A percentile compares a stretch with the other conserved stretches of the same genome.
Evolutionary conservation across 2,329 filamentous ascomycete species (phyloP).

Genomic region (Hansfordia pulvinata): DNA sequence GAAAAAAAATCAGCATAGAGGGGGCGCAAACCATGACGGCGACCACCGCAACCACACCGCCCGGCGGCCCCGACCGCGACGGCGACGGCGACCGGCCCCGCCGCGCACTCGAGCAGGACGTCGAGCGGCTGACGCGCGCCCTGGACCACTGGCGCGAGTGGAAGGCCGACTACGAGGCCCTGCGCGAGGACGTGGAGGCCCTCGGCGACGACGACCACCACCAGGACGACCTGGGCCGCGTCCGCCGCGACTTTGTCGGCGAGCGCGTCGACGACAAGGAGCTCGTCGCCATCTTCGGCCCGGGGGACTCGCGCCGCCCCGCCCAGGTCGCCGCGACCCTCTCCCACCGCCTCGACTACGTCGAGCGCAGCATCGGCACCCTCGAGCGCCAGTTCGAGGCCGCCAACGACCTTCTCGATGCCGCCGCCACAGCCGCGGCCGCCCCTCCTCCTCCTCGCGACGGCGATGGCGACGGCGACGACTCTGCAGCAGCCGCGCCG

Average conservation of each 20-base stretch:
- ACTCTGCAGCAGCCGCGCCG: conserved; percentile 34
- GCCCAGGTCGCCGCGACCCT: conserved; percentile 56
- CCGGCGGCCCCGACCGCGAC: no score
- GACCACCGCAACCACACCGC: no score
- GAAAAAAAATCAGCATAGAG: no score
- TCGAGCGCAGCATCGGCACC: conserved; percentile 64
- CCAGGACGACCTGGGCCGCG: conserved; percentile 41
- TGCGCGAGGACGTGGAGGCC: conserved; percentile 67
- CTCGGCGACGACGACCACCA: conserved; percentile 32
- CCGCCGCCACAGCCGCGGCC: conserved; percentile 46
- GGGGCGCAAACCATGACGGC: no score
- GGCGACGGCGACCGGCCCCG: conserved; percentile 63
- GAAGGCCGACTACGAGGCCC: conserved; percentile 81
- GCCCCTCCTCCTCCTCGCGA: no score
- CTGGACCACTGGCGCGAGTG: conserved; percentile 82
- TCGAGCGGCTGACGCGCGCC: conserved; percentile 59
- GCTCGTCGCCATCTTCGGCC: conserved; percentile 34
- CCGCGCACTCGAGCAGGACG: conserved; percentile 59
- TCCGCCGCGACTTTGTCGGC: conserved; percentile 46
- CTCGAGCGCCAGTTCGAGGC: conserved; percentile 42
- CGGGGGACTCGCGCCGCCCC: conserved; percentile 31
- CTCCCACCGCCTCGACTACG: conserved; percentile 74
- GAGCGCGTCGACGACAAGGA: conserved; percentile 49
- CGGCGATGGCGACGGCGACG: background rate
- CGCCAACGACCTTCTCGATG: conserved; percentile 57